phyloP scores from a whole-genome alignment of 345 rosid genomes.

The Aethionema arabicum region DNA sequence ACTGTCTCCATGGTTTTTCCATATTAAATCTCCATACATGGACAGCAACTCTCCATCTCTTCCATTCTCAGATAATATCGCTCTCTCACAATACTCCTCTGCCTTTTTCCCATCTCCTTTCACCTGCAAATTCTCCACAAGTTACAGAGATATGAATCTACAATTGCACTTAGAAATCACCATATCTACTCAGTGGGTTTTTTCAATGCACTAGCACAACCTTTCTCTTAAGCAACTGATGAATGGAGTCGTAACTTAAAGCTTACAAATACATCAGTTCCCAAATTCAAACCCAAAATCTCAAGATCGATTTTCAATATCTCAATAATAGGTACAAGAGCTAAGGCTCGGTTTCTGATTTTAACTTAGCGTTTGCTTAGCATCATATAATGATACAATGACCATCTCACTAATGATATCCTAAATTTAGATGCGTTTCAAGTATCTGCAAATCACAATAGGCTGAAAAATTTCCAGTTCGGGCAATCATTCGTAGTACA shows the following conservation, averaged over 20 bases:
- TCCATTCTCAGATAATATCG: constrained; percentile 55
- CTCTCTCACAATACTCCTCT: constrained; percentile 63
- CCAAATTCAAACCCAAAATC: not conserved
- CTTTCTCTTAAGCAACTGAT: not conserved
- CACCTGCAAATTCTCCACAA: constrained; percentile 34
- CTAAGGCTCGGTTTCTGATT: no score
- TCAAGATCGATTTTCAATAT: not conserved
- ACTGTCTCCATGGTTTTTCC: constrained; percentile 53
- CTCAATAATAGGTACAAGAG: not conserved
- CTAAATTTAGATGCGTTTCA: not conserved
- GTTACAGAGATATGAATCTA: not conserved
- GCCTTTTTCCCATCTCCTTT: constrained; percentile 60
- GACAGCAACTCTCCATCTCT: constrained; percentile 56
- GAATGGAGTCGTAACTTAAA: not conserved
- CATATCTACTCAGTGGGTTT: no score
- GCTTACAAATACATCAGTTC: not conserved
- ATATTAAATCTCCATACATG: constrained; percentile 60
- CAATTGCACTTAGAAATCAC: no score
- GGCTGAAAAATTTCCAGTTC: not conserved
- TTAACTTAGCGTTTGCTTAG: no score
- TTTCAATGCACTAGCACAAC: no score
- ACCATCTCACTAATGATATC: no score
- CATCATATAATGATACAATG: no score
- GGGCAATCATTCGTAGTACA: not conserved
- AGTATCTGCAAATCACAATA: not conserved